These are phyloP conservation scores for Colletotrichum gigasporum DNA, from an alignment of 2,329 filamentous ascomycete species.

Conservation along the genomic window DNA sequence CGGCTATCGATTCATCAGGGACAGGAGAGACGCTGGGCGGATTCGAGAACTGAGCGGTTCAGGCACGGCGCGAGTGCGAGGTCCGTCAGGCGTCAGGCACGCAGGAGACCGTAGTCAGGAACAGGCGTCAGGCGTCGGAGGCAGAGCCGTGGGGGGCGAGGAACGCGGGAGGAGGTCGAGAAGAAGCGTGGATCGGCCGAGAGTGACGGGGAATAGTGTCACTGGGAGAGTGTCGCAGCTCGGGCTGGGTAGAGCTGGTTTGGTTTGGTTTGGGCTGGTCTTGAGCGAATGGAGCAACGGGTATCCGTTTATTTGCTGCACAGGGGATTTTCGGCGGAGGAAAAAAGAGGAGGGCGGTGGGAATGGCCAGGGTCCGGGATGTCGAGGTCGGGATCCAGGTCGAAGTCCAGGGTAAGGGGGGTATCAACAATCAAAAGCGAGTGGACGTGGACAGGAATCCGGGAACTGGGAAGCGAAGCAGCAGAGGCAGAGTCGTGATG, in stretches of 20 bases:
- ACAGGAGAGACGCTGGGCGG: slow-evolving; percentile 13
- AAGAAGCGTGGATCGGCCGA: neutral
- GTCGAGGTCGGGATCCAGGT: neutral
- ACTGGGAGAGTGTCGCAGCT: neutral
- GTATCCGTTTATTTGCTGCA: slow-evolving; percentile 23
- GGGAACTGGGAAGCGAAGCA: neutral
- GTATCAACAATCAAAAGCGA: slow-evolving; percentile 29
- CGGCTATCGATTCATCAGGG: slow-evolving; percentile 32
- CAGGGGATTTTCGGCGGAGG: slow-evolving; percentile 8
- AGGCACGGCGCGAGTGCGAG: slow-evolving; percentile 7
- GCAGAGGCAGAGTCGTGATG: neutral
- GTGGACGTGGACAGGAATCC: no score
- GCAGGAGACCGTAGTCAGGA: neutral
- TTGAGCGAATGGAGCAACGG: neutral
- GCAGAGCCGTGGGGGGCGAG: slow-evolving; percentile 10
- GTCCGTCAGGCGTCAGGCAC: neutral
- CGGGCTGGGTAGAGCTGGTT: neutral
- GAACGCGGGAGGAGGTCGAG: neutral
- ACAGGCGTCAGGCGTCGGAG: neutral
- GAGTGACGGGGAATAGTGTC: neutral
- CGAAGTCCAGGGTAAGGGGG: slow-evolving; percentile 1
- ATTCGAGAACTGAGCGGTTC: neutral
- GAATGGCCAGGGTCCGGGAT: neutral
- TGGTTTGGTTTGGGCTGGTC: neutral
- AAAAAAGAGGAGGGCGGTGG: neutral